phyloP scores from a whole-genome alignment of 176 grass and related monocot genomes.

The Carex parvula region DNA sequence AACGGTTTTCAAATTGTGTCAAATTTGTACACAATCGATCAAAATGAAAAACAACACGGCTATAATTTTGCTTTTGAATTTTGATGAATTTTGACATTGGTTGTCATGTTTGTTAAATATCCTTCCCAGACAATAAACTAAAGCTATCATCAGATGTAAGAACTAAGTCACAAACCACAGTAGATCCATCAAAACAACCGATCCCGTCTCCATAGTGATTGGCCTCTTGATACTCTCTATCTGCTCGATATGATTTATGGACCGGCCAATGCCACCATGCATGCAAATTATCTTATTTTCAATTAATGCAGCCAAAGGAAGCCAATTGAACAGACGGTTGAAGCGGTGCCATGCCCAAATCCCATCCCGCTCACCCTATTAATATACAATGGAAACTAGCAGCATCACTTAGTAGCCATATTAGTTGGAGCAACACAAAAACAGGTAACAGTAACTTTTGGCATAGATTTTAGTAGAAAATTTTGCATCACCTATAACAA shows the following conservation, averaged over 20 bases:
- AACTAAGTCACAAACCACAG: conserved; percentile 59
- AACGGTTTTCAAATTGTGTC: not conserved
- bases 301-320: conserved; percentile 92
- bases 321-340: conserved; percentile 94
- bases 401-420: not conserved
- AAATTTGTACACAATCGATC: not conserved
- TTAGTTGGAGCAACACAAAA: not conserved
- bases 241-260: conserved; percentile 97
- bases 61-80: not conserved
- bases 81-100: not conserved
- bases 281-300: conserved; percentile 99
- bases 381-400: conserved; percentile 31
- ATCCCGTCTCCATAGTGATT: conserved; percentile 97
- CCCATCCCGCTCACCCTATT: conserved; percentile 93
- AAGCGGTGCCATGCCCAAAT: conserved; percentile 97
- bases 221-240: conserved; percentile 93
- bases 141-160: not conserved
- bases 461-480: not conserved
- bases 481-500: too few species aligned
- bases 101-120: not conserved
- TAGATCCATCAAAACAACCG: conserved; percentile 98
- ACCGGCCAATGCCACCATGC: conserved; percentile 98
- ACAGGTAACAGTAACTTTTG: not conserved
- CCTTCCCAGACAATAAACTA: conserved; percentile 9
- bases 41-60: not conserved